phyloP scores from a whole-genome alignment of 1,284 basidiomycete species.

The Sphaerobolus stellatus region DNA sequence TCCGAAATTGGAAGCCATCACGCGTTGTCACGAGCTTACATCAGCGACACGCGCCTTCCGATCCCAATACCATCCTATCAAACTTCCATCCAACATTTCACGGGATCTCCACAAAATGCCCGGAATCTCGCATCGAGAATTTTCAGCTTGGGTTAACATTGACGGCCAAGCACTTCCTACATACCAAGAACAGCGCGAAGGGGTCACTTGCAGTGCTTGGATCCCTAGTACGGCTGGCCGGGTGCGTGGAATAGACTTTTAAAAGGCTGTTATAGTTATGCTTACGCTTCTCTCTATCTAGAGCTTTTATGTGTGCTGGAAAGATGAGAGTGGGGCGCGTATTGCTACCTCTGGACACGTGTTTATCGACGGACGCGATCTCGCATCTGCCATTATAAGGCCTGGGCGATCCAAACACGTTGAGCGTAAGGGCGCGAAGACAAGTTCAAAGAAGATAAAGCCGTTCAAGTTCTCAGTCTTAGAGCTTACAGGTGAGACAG shows the following conservation, averaged over 20 bases:
- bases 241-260: not conserved
- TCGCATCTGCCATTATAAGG: constrained; percentile 21
- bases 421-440: constrained; percentile 18
- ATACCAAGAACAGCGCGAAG: constrained; percentile 29
- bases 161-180: constrained; percentile 49
- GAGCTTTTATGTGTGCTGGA: constrained; percentile 18
- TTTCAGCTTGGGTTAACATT: constrained; percentile 64
- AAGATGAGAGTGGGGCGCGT: constrained; percentile 15
- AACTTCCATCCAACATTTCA: too few species aligned
- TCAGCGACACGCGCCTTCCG: too few species aligned
- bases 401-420: constrained; percentile 16
- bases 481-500: constrained; percentile 15
- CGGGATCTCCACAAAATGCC: too few species aligned
- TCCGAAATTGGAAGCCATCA: too few species aligned
- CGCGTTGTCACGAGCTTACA: too few species aligned
- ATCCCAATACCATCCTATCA: too few species aligned
- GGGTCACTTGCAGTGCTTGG: constrained; percentile 12
- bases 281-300: too few species aligned
- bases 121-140: constrained; percentile 52
- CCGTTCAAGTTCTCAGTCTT: constrained; percentile 17
- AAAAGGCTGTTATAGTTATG: not conserved
- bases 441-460: constrained; percentile 6
- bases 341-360: constrained; percentile 21
- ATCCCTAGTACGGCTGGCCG: constrained; percentile 13
- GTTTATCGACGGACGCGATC: constrained; percentile 20